phyloP scores from a whole-genome alignment of 768 basidiomycete genomes.

The Mycena rosella region DNA sequence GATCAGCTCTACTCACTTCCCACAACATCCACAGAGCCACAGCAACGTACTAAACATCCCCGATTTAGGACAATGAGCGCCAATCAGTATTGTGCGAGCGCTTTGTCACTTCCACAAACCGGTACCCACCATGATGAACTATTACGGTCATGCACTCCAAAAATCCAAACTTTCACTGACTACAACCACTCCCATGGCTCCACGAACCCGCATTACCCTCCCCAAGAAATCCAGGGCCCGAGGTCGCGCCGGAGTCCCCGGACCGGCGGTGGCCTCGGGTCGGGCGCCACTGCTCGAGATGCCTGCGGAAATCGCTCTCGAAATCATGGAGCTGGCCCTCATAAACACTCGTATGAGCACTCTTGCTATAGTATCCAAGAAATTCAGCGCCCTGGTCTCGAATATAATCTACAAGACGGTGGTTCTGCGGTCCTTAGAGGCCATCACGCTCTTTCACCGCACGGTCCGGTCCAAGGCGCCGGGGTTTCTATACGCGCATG shows the following conservation, averaged over 20 bases:
- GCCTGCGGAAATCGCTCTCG: slow-evolving; percentile 34
- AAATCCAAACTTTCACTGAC: neutral
- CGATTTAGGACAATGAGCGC: neutral
- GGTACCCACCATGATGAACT: slow-evolving; percentile 10
- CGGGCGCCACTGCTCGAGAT: slow-evolving; percentile 21
- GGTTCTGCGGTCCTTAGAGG: slow-evolving; percentile 24
- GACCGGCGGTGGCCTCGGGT: neutral
- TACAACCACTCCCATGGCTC: neutral
- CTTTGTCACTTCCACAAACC: no score
- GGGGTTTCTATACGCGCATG: slow-evolving; percentile 18
- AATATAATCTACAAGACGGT: slow-evolving; percentile 38
- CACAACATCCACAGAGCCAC: no score
- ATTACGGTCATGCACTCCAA: neutral
- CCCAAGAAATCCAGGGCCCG: slow-evolving; percentile 11
- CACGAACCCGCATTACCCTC: neutral
- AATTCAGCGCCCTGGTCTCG: slow-evolving; percentile 33
- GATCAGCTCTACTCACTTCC: no score
- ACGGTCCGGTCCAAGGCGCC: slow-evolving; percentile 20
- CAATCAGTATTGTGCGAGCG: neutral
- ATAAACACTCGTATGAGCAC: slow-evolving; percentile 6
- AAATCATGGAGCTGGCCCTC: slow-evolving; percentile 36
- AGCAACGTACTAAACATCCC: neutral
- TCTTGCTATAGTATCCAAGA: slow-evolving; percentile 31
- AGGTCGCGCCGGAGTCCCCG: neutral
- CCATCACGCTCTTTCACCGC: slow-evolving; percentile 34